phyloP scores from a whole-genome alignment of 352 stramenopile genomes.

The Pythium vanterpoolii region DNA sequence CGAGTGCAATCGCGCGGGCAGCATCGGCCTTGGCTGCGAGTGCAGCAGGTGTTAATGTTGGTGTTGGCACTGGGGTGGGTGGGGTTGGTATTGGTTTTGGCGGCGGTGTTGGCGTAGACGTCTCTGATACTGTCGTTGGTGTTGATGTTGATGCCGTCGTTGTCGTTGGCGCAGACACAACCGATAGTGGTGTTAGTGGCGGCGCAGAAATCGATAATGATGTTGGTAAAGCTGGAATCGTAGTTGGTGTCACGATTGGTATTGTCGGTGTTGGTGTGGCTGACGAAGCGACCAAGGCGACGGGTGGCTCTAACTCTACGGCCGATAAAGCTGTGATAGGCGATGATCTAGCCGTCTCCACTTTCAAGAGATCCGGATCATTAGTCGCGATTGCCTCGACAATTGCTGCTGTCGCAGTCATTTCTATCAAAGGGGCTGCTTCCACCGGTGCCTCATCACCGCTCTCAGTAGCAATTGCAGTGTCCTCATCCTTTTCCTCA shows the following conservation, averaged over 20 bases:
- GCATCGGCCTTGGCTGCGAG: constrained; percentile 22
- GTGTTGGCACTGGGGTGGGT: not conserved
- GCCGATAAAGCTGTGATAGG: not conserved
- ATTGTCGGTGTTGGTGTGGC: not conserved
- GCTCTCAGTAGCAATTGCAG: not conserved
- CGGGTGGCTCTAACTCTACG: not conserved
- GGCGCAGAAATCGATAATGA: not conserved
- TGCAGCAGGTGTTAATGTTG: not conserved
- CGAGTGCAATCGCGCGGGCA: constrained; percentile 33
- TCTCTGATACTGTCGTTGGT: not conserved
- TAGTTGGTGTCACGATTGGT: not conserved
- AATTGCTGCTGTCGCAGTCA: not conserved
- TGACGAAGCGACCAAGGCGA: not conserved
- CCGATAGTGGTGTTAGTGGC: not conserved
- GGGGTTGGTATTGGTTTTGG: not conserved
- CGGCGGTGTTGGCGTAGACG: not conserved
- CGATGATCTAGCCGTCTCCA: not conserved
- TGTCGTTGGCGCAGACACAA: not conserved
- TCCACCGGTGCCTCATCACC: not conserved
- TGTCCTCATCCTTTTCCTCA: not conserved
- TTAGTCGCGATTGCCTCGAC: not conserved
- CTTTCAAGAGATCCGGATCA: not conserved
- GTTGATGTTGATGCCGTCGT: not conserved
- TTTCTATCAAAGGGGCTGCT: not conserved
- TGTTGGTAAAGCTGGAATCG: not conserved